Evolutionary conservation across 176 grass and related monocot genomes (phyloP), one percentile per base, ranked within the genome.

Genomic region (Poa annua): DNA sequence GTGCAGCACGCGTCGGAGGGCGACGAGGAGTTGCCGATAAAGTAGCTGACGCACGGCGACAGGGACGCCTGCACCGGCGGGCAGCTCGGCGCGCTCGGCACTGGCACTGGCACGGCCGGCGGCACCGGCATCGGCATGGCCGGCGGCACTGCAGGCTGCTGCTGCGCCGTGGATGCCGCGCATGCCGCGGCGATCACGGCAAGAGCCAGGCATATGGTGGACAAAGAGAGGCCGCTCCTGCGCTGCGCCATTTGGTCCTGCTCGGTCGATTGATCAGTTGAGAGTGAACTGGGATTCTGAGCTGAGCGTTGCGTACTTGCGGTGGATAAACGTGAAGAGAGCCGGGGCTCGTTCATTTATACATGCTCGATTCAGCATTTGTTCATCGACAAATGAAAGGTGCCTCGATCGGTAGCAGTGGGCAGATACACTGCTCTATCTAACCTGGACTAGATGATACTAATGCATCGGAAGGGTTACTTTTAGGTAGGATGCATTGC

Each of bases 1-100:
- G 34, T 22, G 84, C 94, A 97, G 85, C 94, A 97, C 38, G 51
- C 89, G 39, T 80, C 66, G 11, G 92, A 82, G n/a, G 94, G 94
- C 19, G 92, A 33, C 41, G 92, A 88, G 0, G 87, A 77, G 88
- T 94, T 94, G 83, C 92, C 86, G 6, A 68, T 83, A 74, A 97
- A 62, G 83, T 83, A 94, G 82, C 44, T 84, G 10, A 90, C 19
- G 88, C 94, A 97, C 20, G 92, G 76, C 11, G 82, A 65, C 73
- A 95, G 78, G 13, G 87, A 88, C 22, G 80, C 53, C 49, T 68
- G 75, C 35, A 76, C 54, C 9, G 87, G 90, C 79, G 74, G 80
- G 81, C 90, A 95, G 83, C 86, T 35, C 14, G 60, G 73, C 21
- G 59, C 62, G 48, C 20, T 48, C 32, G 34, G 34, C 11, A 4